Percentiles rank a stretch among this genome's conserved stretches.
Conservation (phyloP, 768 basidiomycete species). For the Rhodocollybia butyracea region DNA sequence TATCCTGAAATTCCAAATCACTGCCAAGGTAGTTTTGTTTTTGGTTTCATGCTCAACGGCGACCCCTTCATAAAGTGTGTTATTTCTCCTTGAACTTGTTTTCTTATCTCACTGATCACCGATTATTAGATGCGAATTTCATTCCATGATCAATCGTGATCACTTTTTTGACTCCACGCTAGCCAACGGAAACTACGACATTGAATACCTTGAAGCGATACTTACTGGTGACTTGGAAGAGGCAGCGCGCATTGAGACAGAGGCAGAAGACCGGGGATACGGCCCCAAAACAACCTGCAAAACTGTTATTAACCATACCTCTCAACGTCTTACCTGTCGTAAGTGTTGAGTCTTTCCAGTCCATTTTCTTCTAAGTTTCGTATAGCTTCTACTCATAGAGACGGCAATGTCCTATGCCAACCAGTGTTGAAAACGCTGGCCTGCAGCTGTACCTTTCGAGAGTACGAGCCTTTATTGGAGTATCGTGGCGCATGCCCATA, state of each 20-base stretch:
- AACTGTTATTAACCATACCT: conserved; percentile 15
- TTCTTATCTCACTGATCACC: neutral
- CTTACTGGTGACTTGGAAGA: conserved; percentile 17
- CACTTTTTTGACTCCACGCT: conserved; percentile 12
- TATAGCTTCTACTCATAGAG: conserved; percentile 7
- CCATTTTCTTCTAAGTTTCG: neutral
- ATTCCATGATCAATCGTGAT: neutral
- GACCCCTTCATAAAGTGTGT: conserved; percentile 1
- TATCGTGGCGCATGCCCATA: conserved; percentile 4
- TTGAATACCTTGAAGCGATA: conserved; percentile 19
- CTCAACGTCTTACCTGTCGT: conserved; percentile 17
- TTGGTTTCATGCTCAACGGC: neutral
- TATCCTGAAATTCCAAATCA: neutral
- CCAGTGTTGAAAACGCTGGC: neutral
- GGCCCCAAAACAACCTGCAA: conserved; percentile 15
- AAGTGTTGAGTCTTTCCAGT: neutral
- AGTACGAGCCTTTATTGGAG: conserved; percentile 4
- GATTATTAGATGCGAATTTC: conserved; percentile 2
- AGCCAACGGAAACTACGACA: conserved; percentile 12
- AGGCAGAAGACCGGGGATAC: conserved; percentile 9
- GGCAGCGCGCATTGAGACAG: conserved; percentile 18
- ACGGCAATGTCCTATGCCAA: neutral
- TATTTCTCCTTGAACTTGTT: neutral
- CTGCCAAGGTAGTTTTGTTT: conserved; percentile 1
- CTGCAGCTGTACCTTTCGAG: conserved; percentile 4